phyloP scores from a whole-genome alignment of 129 eudicot species.

The Calendula officinalis region DNA sequence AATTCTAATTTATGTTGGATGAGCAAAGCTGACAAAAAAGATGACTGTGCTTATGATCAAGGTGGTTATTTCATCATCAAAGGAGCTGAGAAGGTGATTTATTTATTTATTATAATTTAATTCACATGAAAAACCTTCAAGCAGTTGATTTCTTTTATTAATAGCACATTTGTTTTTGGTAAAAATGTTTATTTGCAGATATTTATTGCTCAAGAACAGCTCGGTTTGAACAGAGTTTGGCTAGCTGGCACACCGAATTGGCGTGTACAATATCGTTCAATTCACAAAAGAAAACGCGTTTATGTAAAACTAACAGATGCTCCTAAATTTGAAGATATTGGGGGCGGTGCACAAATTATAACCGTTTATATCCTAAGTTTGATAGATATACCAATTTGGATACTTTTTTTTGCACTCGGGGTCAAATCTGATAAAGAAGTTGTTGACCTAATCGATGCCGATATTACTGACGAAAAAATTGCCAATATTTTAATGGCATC shows the following conservation, averaged over 20 bases:
- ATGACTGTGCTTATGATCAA: slow-evolving; percentile 80
- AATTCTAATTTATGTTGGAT: slow-evolving; percentile 88
- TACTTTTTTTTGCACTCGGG: slow-evolving; percentile 39
- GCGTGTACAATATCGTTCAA: slow-evolving; percentile 46
- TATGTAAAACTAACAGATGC: slow-evolving; percentile 47
- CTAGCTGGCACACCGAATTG: slow-evolving; percentile 40
- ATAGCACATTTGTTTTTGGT: too few species aligned
- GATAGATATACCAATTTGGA: slow-evolving; percentile 39
- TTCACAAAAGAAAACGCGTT: slow-evolving; percentile 46
- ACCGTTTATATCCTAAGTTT: slow-evolving; percentile 43
- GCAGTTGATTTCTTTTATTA: too few species aligned
- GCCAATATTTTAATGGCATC: slow-evolving; percentile 57
- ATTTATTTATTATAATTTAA: too few species aligned
- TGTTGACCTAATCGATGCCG: slow-evolving; percentile 59
- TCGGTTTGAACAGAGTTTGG: slow-evolving; percentile 55
- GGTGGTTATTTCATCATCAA: slow-evolving; percentile 90
- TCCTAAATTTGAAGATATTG: slow-evolving; percentile 33
- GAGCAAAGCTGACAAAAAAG: slow-evolving; percentile 46
- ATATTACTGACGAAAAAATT: slow-evolving; percentile 43
- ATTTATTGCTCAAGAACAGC: slow-evolving; percentile 93
- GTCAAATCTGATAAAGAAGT: slow-evolving; percentile 37
- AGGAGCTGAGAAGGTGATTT: slow-evolving; percentile 72
- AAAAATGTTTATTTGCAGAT: slow-evolving; percentile 15
- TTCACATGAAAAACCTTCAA: too few species aligned
- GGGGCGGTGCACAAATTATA: slow-evolving; percentile 59